These are phyloP conservation scores for Erodium moschatum DNA, from an alignment of 441 rosid genomes.

Conservation along the genomic window DNA sequence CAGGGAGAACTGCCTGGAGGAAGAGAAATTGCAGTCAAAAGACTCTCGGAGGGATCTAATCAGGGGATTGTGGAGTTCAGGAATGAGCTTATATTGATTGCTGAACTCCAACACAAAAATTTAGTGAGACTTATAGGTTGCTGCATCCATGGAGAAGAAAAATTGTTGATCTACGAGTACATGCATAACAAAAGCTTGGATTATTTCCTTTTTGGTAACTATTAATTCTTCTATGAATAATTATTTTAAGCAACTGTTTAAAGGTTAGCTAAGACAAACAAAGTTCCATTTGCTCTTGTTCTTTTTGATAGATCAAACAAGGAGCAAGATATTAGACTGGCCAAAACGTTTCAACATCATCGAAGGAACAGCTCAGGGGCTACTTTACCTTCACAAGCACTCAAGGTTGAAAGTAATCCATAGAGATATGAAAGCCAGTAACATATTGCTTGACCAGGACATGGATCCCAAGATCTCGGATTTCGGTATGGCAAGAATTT, in stretches of 20 bases:
- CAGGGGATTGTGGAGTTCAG: constrained; percentile 11
- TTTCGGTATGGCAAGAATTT: background rate
- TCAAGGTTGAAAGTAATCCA: background rate
- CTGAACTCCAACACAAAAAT: constrained; percentile 14
- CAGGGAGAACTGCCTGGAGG: background rate
- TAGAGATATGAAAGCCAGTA: background rate
- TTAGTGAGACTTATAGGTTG: constrained; percentile 15
- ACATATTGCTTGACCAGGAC: background rate
- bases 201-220: constrained; percentile 1
- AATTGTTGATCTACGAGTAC: constrained; percentile 12
- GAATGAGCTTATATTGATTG: constrained; percentile 13
- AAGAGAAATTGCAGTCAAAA: constrained; percentile 11
- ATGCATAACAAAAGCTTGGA: constrained; percentile 11
- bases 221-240: background rate
- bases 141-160: constrained; percentile 10
- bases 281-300: background rate
- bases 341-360: background rate
- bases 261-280: background rate
- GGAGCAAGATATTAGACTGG: background rate
- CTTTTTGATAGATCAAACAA: background rate
- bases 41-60: constrained; percentile 3
- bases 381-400: background rate
- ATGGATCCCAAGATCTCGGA: background rate
- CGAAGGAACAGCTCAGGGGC: background rate
- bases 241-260: background rate